A percentile compares a stretch with the other conserved stretches of the same genome.
Evolutionary conservation across 2,329 filamentous ascomycete species (phyloP).

Genomic region (Arthrinium phaeospermum): DNA sequence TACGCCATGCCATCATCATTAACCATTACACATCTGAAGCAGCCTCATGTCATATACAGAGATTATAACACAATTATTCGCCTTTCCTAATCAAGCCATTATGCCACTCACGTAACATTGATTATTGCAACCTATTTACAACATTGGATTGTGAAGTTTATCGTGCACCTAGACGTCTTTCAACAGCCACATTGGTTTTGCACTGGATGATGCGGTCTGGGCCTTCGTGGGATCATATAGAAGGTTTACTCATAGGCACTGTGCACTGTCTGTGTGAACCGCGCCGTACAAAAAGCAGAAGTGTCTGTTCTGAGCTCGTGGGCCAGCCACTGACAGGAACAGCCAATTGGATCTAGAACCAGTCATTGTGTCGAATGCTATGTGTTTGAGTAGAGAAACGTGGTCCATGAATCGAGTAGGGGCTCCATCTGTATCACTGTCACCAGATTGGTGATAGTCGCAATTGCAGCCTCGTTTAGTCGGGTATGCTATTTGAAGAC

Average conservation of each 20-base stretch:
- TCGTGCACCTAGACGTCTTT: too few relatives aligned
- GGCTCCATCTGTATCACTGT: slow-evolving; percentile 1
- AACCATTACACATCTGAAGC: too few relatives aligned
- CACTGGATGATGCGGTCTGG: background rate
- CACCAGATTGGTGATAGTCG: background rate
- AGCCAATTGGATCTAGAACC: background rate
- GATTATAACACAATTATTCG: too few relatives aligned
- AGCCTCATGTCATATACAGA: too few relatives aligned
- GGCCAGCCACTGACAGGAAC: background rate
- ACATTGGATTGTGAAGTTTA: too few relatives aligned
- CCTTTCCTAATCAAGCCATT: too few relatives aligned
- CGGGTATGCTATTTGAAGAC: background rate
- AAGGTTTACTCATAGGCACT: too few relatives aligned
- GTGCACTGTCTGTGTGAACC: too few relatives aligned
- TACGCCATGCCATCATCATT: too few relatives aligned
- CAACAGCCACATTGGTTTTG: too few relatives aligned
- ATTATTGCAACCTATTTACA: too few relatives aligned
- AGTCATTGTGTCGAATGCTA: background rate
- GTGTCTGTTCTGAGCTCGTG: background rate
- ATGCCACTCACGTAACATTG: too few relatives aligned
- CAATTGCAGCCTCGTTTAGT: background rate
- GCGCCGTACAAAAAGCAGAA: background rate
- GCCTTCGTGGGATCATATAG: background rate
- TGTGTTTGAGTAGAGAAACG: background rate
- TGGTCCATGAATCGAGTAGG: slow-evolving; percentile 11